Evolutionary conservation across 176 grass and related monocot species (phyloP), one percentile per base, ranked within the genome.

Genomic region (Oryza rufipogon): DNA sequence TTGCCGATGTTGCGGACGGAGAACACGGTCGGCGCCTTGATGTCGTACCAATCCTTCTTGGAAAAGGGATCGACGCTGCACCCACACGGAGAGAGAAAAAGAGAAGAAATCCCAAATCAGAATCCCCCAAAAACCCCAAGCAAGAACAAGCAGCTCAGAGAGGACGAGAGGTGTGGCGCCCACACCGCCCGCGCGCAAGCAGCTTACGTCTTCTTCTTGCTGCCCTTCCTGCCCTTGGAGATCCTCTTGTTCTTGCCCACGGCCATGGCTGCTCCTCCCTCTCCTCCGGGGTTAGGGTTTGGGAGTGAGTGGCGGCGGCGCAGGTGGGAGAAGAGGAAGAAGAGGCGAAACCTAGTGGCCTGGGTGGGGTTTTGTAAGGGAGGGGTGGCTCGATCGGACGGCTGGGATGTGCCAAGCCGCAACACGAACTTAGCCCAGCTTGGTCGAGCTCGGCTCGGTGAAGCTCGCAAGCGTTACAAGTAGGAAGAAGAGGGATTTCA

Each of bases 21-120:
- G 73, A 97, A 97, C 9, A 89, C 75, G 0, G 91, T 86, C 11
- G 94, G 94, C 1, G 94, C 94, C 85, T 97, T 93, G 87, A 97
- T 91, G 20, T 97, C 91, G 4, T 97, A 97, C 94, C 91, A 97
- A 12, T 97, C 91, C 84, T 97, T 97, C 85, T 97, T 97, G 8
- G 89, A 0, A 72, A 97, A 97, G 1, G 94, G 94, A 56, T 97
- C 94, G 1, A 97, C 89, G 5, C 94, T 97, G 73, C 73, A 77
- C 34, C 3, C 34, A 36, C 4, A 13, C 20, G 46, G 4, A 81
- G 2, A 63, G 6, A 38, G 3, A 41, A 20, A 63, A 6, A 75
- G 23, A 32, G 15, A 32, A 32, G 74, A 16, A 30, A 64, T 61
- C 22, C 25, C 16, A 68, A 22, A 83, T 79, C 28, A 48, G 33